These are phyloP conservation scores for Simmondsia chinensis DNA, from an alignment of 148 eudicot genomes.

Conservation along the genomic window DNA sequence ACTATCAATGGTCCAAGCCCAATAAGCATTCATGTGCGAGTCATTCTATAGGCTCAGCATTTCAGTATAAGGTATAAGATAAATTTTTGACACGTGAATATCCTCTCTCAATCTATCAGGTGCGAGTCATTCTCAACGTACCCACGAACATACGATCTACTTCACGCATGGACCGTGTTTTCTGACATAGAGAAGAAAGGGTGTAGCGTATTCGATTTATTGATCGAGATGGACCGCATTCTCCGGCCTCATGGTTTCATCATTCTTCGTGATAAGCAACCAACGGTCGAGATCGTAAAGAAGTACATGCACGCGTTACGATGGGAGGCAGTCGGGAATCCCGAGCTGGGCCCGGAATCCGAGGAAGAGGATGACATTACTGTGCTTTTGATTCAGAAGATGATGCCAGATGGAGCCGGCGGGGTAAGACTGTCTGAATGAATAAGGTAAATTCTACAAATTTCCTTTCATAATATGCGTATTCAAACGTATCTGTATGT, in stretches of 20 bases:
- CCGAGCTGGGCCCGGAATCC: conserved; percentile 10
- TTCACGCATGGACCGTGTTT: conserved; percentile 29
- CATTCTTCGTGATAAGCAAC: conserved; percentile 27
- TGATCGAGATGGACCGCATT: conserved; percentile 41
- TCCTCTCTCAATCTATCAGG: conserved; percentile 11
- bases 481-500: too few species aligned
- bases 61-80: too few species aligned
- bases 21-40: too few species aligned
- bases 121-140: conserved; percentile 39
- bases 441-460: too few species aligned
- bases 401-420: conserved; percentile 17
- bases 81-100: not conserved
- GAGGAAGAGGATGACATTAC: conserved; percentile 27
- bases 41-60: too few species aligned
- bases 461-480: conserved; percentile 4
- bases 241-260: conserved; percentile 37
- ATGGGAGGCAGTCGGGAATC: conserved; percentile 28
- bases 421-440: conserved; percentile 11
- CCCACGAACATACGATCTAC: conserved; percentile 40
- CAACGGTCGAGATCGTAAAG: conserved; percentile 20
- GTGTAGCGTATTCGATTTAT: conserved; percentile 31
- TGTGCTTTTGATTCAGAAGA: conserved; percentile 27
- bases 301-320: conserved; percentile 19
- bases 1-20: too few species aligned
- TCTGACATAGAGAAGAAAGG: conserved; percentile 29